Evolutionary conservation across 768 basidiomycete species (phyloP).

Genomic region (Heimioporus sp.): DNA sequence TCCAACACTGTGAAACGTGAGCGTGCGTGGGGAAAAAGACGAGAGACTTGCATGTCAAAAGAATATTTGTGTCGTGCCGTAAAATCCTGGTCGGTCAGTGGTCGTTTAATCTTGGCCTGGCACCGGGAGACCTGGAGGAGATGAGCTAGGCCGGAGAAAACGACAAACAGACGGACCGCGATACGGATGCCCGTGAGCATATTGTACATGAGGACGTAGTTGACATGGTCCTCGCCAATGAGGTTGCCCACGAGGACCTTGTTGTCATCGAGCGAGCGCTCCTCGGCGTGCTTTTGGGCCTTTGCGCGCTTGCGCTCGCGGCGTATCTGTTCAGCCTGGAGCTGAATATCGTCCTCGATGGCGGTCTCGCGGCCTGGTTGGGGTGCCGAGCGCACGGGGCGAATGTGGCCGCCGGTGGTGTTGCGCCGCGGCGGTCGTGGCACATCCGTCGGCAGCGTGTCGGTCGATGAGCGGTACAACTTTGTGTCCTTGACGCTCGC

Average conservation of each 20-base stretch:
- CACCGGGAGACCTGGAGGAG: constrained; percentile 82
- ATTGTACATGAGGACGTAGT: constrained; percentile 99
- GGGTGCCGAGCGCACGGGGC: constrained; percentile 24
- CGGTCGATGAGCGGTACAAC: no score
- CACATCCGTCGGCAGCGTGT: background rate
- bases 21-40: background rate
- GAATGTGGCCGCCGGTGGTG: constrained; percentile 59
- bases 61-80: constrained; percentile 89
- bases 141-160: constrained; percentile 1
- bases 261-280: constrained; percentile 55
- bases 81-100: constrained; percentile 85
- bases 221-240: constrained; percentile 97
- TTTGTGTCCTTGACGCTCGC: constrained; percentile 33
- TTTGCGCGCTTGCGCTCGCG: constrained; percentile 77
- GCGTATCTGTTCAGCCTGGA: constrained; percentile 86
- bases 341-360: constrained; percentile 63
- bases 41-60: constrained; percentile 80
- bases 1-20: constrained; percentile 60
- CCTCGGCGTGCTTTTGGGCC: constrained; percentile 61
- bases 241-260: constrained; percentile 86
- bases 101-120: constrained; percentile 91
- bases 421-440: constrained; percentile 49
- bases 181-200: constrained; percentile 99
- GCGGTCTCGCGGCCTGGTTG: constrained; percentile 36
- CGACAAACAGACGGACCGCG: constrained; percentile 53